Evolutionary conservation across 2,329 filamentous ascomycete species (phyloP).

Genomic region (Diaporthe sp.): DNA sequence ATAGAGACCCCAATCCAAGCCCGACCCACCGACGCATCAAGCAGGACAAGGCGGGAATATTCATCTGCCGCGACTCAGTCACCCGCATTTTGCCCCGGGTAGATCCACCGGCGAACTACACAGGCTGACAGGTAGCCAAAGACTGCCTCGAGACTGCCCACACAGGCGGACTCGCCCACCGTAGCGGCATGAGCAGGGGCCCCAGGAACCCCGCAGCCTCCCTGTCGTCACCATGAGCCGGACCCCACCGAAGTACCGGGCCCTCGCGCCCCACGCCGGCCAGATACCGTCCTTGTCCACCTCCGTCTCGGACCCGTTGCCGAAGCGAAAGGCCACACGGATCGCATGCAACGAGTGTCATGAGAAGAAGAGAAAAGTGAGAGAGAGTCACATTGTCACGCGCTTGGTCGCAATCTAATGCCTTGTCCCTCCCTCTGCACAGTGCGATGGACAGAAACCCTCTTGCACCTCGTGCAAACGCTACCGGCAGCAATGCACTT

Average conservation of each 20-base stretch:
- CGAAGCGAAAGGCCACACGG: background rate
- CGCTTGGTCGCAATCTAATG: background rate
- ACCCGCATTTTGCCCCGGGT: background rate
- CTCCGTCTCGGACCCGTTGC: background rate
- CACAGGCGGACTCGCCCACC: background rate
- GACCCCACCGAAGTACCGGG: background rate
- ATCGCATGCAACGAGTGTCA: conserved; percentile 4
- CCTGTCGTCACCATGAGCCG: background rate
- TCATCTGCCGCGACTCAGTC: background rate
- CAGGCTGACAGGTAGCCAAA: no score
- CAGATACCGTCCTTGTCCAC: background rate
- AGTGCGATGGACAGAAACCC: background rate
- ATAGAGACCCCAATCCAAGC: no score
- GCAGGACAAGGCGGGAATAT: no score
- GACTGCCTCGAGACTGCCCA: no score
- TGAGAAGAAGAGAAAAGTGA: conserved; percentile 8
- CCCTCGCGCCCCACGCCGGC: background rate
- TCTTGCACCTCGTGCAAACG: background rate
- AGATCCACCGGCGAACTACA: no score
- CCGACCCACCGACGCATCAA: background rate
- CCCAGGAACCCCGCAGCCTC: background rate
- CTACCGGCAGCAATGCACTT: background rate
- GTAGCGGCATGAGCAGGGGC: background rate
- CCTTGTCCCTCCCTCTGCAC: background rate
- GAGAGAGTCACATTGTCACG: background rate